Percentiles rank a stretch among this genome's conserved stretches.
phyloP scores from a whole-genome alignment of 139 green algal species.

The Auxenochlorella pyrenoidosa region DNA sequence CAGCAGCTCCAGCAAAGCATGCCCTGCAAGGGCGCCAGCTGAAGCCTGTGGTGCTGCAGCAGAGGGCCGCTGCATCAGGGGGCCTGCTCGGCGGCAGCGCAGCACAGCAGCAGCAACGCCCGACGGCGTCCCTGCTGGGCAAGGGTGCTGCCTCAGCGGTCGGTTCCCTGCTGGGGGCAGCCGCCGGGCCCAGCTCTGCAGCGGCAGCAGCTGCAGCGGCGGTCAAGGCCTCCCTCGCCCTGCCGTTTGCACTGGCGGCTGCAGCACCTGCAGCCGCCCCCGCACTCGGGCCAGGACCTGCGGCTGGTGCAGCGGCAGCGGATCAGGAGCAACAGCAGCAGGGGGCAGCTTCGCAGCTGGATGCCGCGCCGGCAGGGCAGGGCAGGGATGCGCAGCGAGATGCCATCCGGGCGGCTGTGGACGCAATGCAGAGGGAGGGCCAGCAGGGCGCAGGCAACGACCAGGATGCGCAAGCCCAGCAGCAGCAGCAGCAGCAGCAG shows the following conservation, averaged over 20 bases:
- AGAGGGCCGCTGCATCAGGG: not conserved
- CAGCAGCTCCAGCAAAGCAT: not conserved
- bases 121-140: not conserved
- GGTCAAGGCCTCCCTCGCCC: constrained; percentile 11
- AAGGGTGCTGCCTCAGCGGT: not conserved
- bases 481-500: constrained; percentile 4
- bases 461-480: not conserved
- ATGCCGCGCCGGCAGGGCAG: too few relatives aligned
- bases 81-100: not conserved
- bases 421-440: constrained; percentile 20
- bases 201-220: not conserved
- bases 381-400: not conserved
- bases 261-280: not conserved
- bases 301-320: not conserved
- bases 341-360: not conserved
- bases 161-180: not conserved
- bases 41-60: constrained; percentile 1
- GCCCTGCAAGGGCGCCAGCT: constrained; percentile 1
- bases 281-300: not conserved
- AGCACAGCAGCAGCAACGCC: not conserved
- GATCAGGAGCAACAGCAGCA: not conserved
- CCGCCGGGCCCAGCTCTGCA: not conserved
- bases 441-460: not conserved
- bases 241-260: constrained; percentile 12
- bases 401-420: constrained; percentile 39